Conservation (phyloP, 495 filamentous ascomycete species). For the Acidomyces sp. region DNA sequence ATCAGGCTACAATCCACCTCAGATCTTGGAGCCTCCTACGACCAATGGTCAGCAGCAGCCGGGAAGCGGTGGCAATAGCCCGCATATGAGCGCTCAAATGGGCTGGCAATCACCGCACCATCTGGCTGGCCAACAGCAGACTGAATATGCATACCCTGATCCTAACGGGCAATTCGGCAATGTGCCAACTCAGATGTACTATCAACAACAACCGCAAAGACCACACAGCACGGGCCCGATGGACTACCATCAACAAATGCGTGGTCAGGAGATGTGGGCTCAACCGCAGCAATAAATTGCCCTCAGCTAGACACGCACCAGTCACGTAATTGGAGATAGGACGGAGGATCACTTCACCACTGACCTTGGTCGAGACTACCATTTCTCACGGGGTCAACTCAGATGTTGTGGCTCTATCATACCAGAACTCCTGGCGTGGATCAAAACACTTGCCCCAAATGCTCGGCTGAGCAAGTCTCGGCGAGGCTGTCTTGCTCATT, state of each 20-base stretch:
- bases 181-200: conserved; percentile 24
- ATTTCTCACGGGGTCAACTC: no score
- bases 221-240: conserved; percentile 32
- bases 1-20: conserved; percentile 62
- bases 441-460: no score
- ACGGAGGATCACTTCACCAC: no score
- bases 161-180: conserved; percentile 21
- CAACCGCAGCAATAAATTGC: conserved; percentile 24
- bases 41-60: conserved; percentile 27
- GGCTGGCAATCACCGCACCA: conserved; percentile 32
- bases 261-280: conserved; percentile 25
- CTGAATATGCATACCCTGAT: conserved; percentile 30
- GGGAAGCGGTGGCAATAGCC: conserved; percentile 29
- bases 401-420: no score
- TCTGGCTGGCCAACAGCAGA: conserved; percentile 21
- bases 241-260: conserved; percentile 26
- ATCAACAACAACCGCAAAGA: conserved; percentile 24
- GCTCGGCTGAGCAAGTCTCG: no score
- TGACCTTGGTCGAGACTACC: no score
- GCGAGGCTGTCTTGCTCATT: no score
- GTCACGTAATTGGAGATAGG: no score
- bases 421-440: no score
- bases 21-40: conserved; percentile 70
- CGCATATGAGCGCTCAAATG: conserved; percentile 26
- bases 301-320: not conserved